Evolutionary conservation across 805 yeast genomes (phyloP), one percentile per base, ranked within the genome.

Genomic region (Debaryomyces castellii): DNA sequence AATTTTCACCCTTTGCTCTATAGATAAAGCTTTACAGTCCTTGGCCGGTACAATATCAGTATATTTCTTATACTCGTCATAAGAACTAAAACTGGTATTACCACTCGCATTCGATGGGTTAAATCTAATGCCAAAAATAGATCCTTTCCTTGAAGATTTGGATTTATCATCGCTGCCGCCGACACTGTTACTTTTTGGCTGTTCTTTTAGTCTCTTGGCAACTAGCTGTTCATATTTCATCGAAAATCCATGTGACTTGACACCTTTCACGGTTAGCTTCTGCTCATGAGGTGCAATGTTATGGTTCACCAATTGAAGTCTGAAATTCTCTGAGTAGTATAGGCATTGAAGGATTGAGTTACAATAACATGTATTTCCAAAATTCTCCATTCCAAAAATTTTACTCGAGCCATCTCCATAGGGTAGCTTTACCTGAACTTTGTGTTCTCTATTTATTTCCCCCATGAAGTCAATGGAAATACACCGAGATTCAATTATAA

Each of bases 351-450:
- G 68, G 24, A 94, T 87, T 8, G 97, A 89, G 57, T 94, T 94
- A 66, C 96, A 88, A 69, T 92, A 92, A 68, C 98, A 94, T 0
- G 97, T 90, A 62, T 90, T 85, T 2, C 96, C 96, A 57, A 86
- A 87, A 59, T 87, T 87, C 60, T 87, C 94, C 78, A 85, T 80
- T 1, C 95, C 95, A 62, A 80, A 87, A 18, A 87, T 76, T 61
- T 85, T 87, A 49, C 78, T 71, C 5, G 83, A 69, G 1, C 90
- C 91, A 59, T 82, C 83, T 4, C 89, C 91, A 58, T 64, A 82
- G 8, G 84, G 85, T 49, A 70, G 46, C 43, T 27, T 23, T 32
- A 18, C 32, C 24, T 39, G 33, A 11, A 16, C 34, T 14, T 30
- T 30, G 12, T 14, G 20, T 17, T 30, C 34, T 8, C 34, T 14